Base-by-base conservation (phyloP, 768 basidiomycete genomes). In the Leccinum rimulosum region DNA sequence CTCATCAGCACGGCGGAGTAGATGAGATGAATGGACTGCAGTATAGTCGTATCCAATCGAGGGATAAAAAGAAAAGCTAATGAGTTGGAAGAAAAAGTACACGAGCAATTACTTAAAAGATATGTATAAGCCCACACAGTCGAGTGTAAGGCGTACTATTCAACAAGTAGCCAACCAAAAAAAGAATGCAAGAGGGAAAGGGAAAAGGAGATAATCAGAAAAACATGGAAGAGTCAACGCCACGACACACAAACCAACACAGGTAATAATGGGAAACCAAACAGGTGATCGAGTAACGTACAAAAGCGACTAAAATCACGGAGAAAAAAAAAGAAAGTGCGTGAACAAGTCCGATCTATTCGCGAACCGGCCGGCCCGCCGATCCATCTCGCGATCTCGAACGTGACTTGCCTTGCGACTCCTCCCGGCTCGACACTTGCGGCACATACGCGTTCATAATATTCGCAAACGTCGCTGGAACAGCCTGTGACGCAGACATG, bases 401-500 rank as follows among this genome's bases (percentile, higher is more conserved):
- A 52, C 68, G 71, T 15, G 70, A 69, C 31, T 65, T 69, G 17
- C 59, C 62, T 9, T 67, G 65, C 7, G 70, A 61, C 15, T 68
- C 66, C 9, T 64, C 72, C 17, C 64, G 68, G 11, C 38, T 58
- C 19, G 68, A 61, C 17, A 64, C 61, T 31, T 71, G 70, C 1
- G 75, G 69, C 9, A 84, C 79, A 68, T 86, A 87, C n/a, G 86
- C 85, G 64, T 85, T 83, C 85, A 89, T 84, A 62, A 89, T 86
- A 59, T 81, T 84, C 35, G 85, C 88, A 68, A 88, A 82, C 55
- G 85, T 81, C 28, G 84, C 75, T 2, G 84, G 80, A 9, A 81
- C 74, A 0, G 76, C 63, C 22, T 70, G 71, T 28, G 70, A 57
- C 52, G 65, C 58, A 2, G 64, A 54, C 33, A 57, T 31, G 38